These are phyloP conservation scores for Pugionium dolabratum DNA, from an alignment of 345 rosid genomes.

Conservation along the genomic window DNA sequence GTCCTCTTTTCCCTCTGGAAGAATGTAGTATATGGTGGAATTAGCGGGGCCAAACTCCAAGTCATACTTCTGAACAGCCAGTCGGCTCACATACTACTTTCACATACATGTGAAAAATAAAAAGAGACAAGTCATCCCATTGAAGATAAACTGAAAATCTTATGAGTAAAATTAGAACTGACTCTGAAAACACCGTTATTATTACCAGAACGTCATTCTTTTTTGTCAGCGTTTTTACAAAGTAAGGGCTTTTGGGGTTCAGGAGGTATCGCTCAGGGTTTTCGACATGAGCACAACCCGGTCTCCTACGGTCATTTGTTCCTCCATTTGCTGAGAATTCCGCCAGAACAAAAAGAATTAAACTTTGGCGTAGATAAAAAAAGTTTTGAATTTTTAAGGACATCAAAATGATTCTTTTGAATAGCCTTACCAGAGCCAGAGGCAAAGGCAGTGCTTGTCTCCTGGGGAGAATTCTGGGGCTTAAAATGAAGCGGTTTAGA, in stretches of 20 bases:
- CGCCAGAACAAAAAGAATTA: not conserved
- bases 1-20: constrained; percentile 7
- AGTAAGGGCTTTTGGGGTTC: constrained; percentile 23
- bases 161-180: not conserved
- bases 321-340: constrained; percentile 23
- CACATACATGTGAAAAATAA: constrained; percentile 3
- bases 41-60: constrained; percentile 20
- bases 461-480: not conserved
- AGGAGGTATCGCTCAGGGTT: constrained; percentile 32
- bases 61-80: not conserved
- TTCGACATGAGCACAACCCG: not conserved
- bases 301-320: not conserved
- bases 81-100: constrained; percentile 13
- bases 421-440: constrained; percentile 14
- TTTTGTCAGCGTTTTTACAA: constrained; percentile 19
- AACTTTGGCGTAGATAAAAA: not conserved
- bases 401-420: constrained; percentile 5
- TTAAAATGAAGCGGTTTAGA: not conserved
- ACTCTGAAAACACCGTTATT: not conserved
- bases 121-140: constrained; percentile 5
- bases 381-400: not conserved
- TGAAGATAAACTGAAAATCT: not conserved
- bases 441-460: constrained; percentile 6
- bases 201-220: constrained; percentile 26
- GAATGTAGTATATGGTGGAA: constrained; percentile 2